Conservation (phyloP, 306 rosid species). For the Ormosia semicastrata region DNA sequence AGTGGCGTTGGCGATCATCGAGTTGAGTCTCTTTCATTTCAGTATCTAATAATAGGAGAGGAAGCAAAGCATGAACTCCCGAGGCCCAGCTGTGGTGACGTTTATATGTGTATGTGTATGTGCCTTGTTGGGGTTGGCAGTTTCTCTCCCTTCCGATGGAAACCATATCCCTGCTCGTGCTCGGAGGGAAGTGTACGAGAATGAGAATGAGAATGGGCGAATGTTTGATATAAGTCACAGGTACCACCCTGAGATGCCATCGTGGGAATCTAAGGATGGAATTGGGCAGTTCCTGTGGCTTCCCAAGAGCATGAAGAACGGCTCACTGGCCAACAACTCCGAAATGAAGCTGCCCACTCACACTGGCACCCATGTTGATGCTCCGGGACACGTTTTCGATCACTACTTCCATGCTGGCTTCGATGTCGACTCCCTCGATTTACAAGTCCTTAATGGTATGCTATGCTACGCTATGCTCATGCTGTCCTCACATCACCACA, state of each 20-base stretch:
- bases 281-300: conserved; percentile 63
- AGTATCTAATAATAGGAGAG: too few species aligned
- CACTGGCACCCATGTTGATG: conserved; percentile 72
- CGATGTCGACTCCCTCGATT: conserved; percentile 67
- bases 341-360: conserved; percentile 59
- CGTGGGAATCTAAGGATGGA: conserved; percentile 43
- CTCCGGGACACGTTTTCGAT: conserved; percentile 68
- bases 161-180: background rate
- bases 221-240: conserved; percentile 65
- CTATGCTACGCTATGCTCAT: too few species aligned
- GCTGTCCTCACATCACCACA: background rate
- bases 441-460: conserved; percentile 63
- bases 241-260: conserved; percentile 46
- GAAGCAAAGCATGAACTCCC: too few species aligned
- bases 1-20: too few species aligned
- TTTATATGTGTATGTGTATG: too few species aligned
- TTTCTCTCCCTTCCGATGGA: too few species aligned
- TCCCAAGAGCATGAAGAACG: conserved; percentile 58
- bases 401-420: conserved; percentile 72
- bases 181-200: conserved; percentile 55
- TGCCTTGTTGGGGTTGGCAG: too few species aligned
- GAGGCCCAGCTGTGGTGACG: too few species aligned
- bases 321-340: conserved; percentile 55
- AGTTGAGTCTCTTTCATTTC: too few species aligned
- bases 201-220: conserved; percentile 32